phyloP scores from a whole-genome alignment of 352 stramenopile species.

The Elongisporangium undulatum region DNA sequence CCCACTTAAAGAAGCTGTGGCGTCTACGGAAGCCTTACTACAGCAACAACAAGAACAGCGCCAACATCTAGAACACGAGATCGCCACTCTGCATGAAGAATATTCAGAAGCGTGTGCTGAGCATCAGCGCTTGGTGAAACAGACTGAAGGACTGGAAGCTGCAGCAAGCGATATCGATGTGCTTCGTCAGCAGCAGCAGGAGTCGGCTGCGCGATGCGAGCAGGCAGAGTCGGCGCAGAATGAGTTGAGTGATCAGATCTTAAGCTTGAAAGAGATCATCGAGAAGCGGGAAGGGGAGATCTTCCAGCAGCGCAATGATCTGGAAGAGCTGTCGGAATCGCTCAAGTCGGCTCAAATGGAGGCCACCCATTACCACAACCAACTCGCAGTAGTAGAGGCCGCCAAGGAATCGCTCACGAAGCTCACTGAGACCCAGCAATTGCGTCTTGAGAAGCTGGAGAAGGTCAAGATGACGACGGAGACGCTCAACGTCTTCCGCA shows the following conservation, averaged over 20 bases:
- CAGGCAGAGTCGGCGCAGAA: conserved; percentile 12
- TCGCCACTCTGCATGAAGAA: conserved; percentile 26
- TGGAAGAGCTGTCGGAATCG: conserved; percentile 43
- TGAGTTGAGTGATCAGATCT: conserved; percentile 15
- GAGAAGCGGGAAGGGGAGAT: conserved; percentile 53
- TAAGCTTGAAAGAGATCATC: conserved; percentile 31
- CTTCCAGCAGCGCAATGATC: conserved; percentile 36
- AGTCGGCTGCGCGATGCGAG: conserved; percentile 23
- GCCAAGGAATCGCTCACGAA: conserved; percentile 40
- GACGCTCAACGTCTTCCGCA: conserved; percentile 63
- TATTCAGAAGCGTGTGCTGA: conserved; percentile 26
- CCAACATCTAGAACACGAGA: conserved; percentile 15
- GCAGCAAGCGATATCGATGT: conserved; percentile 21
- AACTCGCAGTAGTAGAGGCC: conserved; percentile 33
- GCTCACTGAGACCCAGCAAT: conserved; percentile 45
- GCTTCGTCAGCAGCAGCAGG: conserved; percentile 20
- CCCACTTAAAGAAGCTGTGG: not conserved
- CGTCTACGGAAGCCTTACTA: not conserved
- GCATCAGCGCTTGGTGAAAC: conserved; percentile 14
- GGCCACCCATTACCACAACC: conserved; percentile 40
- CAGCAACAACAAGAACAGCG: conserved; percentile 10
- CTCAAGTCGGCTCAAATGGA: conserved; percentile 57
- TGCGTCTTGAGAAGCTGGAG: conserved; percentile 72
- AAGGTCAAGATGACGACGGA: conserved; percentile 83
- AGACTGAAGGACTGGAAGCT: conserved; percentile 25